Percentiles rank a stretch among this genome's conserved stretches.
These are phyloP conservation scores for Yarrowia galli DNA, from an alignment of 1,139 yeast species.

Conservation along the genomic window DNA sequence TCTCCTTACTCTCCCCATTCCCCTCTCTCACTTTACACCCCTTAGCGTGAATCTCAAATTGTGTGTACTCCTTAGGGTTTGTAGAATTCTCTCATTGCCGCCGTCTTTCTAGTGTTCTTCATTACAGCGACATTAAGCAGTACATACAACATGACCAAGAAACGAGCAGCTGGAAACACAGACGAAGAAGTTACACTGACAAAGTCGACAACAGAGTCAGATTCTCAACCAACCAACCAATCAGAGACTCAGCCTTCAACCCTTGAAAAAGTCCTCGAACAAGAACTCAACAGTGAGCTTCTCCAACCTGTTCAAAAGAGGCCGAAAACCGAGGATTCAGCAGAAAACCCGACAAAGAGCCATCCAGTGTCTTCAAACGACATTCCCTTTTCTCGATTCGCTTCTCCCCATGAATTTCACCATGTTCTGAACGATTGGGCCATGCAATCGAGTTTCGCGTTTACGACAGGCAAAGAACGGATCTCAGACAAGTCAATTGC, in stretches of 20 bases:
- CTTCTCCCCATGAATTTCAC: slow-evolving; percentile 5
- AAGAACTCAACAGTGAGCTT: neutral
- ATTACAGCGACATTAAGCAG: too few species aligned
- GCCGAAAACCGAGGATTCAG: too few species aligned
- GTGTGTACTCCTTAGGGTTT: too few species aligned
- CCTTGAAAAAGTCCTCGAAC: neutral
- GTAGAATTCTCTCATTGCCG: too few species aligned
- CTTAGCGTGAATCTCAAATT: too few species aligned
- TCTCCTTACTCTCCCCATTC: too few species aligned
- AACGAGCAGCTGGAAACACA: too few species aligned
- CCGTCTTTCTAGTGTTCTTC: too few species aligned
- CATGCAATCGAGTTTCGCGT: neutral
- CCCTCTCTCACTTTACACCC: too few species aligned
- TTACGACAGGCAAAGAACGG: slow-evolving; percentile 12
- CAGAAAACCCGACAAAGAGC: too few species aligned
- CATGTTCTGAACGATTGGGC: slow-evolving; percentile 31
- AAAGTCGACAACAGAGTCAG: neutral
- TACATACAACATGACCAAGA: too few species aligned
- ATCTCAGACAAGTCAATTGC: neutral
- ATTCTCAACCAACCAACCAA: neutral
- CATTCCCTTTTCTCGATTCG: slow-evolving; percentile 10
- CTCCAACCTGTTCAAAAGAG: neutral
- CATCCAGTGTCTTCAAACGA: neutral
- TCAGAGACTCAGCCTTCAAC: neutral
- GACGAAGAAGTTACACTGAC: too few species aligned